Evolutionary conservation across 176 grass and related monocot genomes (phyloP), one percentile per base, ranked within the genome.

Genomic region (Alopecurus myosuroides): DNA sequence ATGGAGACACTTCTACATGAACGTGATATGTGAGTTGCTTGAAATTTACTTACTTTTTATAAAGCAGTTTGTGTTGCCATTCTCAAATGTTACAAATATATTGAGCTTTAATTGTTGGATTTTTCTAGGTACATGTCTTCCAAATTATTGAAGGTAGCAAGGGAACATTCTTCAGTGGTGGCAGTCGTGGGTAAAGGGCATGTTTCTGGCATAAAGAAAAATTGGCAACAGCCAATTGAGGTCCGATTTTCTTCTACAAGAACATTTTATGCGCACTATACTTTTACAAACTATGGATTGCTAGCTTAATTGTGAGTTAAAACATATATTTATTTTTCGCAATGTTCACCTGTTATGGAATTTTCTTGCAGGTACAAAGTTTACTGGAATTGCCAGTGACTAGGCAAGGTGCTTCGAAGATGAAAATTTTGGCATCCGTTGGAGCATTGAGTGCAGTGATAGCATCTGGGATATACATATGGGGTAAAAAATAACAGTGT

Each of bases 171-270:
- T 74, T 98, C 86, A 46, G 93, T 98, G 42, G 93, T 98, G 56
- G 97, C 93, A 68, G 93, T 98, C 78, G 97, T 98, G 20, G 97
- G 97, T 46, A 98, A 88, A 80, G 97, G 91, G 29, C 97, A 98
- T 85, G 89, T 98, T 82, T 61, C 93, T 85, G 97, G 97, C 56
- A 98, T 98, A 79, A 92, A 95, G 92, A 90, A 96, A 65, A 66
- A 90, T 53, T 98, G 97, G 97, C 75, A 93, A 83, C 91, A 92
- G 29, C 91, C 89, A 52, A 89, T 98, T 51, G 72, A 98, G 93
- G 95, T 98, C 37, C 46, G n/a, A 49, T 39, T 20, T 48, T 36
- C 84, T 26, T 11, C 15, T 55, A 25, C 0, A n/a, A 50, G 6
- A 80, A 34, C 4, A 53, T 51, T 25, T 50, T 33, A 29, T 33